Base-by-base conservation (phyloP, 2,329 filamentous ascomycete species). In the Apiospora koreana region DNA sequence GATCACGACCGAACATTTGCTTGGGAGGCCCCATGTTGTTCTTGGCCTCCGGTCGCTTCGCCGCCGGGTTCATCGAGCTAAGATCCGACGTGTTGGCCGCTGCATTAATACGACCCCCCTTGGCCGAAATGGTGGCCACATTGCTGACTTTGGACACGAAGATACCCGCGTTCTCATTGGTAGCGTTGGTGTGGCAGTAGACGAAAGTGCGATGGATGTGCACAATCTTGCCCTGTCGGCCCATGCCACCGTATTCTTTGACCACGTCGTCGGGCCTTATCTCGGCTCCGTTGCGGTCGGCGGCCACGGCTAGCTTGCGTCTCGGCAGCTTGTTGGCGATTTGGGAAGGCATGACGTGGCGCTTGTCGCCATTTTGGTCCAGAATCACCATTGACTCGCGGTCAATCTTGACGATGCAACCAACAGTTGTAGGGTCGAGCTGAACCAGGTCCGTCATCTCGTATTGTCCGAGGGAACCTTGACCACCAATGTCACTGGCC, bases 141-240 rank as follows among this genome's bases (percentile, higher is more conserved):
- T 94, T 97, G 76, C 88, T 92, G 58, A 94, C 92, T 72, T 95
- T 91, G 21, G 93, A 92, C 43, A 98, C 95, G 76, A 97, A 97
- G 12, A 98, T 91, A 73, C 96, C 90, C 0, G 94, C 92, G 77
- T 98, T 97, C 79, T 98, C 94, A 58, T 91, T 92, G 69, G 91
- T 91, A 62, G 93, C 89, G 72, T 95, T 91, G 78, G 93, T 97
- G 78, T 97, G 93, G 69, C 97, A 85, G 84, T 97, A 99, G 23
- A 98, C 88, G 79, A 91, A 97, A n/a, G 94, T 94, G 67, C 96
- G 91, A 80, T 98, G 92, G 70, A 99, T 95, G 80, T 98, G 95
- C 70, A 97, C 89, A 74, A 99, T 97, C 75, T 93, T 93, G 75
- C 96, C 96, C 76, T 92, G 91, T 69, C 94, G 91, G 75, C 92